These are phyloP conservation scores for Entomortierella parvispora DNA, from an alignment of 192 early-diverging fungal genomes.

Conservation along the genomic window DNA sequence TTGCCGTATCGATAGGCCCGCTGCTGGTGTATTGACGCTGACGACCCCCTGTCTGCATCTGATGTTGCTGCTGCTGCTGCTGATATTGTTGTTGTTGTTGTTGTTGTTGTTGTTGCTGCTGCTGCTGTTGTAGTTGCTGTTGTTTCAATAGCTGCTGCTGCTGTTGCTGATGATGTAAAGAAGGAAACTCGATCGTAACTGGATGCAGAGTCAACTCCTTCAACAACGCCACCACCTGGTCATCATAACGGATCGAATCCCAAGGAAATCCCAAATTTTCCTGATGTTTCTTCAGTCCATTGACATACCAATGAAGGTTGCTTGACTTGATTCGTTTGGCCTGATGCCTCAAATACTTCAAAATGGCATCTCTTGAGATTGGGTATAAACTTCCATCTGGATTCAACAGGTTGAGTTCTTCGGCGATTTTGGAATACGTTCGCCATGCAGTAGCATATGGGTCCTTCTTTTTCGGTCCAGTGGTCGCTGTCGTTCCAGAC, in stretches of 20 bases:
- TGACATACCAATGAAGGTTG: constrained; percentile 51
- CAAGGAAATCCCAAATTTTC: constrained; percentile 47
- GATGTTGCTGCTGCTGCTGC: not conserved
- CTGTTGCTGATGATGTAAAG: not conserved
- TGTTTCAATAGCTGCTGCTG: constrained; percentile 5
- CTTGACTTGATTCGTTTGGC: constrained; percentile 50
- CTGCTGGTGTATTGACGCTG: not conserved
- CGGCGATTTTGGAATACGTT: constrained; percentile 50
- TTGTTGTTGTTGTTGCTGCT: not conserved
- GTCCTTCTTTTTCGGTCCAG: constrained; percentile 34
- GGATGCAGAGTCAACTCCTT: constrained; percentile 48
- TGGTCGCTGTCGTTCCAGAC: not conserved
- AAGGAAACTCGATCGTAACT: constrained; percentile 18
- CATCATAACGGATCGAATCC: constrained; percentile 47
- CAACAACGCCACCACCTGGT: constrained; percentile 42
- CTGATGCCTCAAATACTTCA: constrained; percentile 46
- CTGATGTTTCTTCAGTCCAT: constrained; percentile 52
- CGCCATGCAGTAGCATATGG: constrained; percentile 50
- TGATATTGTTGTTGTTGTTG: not conserved
- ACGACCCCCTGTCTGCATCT: not conserved
- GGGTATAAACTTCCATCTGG: constrained; percentile 48
- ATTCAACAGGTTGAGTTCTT: constrained; percentile 40
- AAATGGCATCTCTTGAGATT: constrained; percentile 45
- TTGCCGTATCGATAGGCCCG: constrained; percentile 28
- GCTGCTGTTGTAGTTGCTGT: constrained; percentile 10